Evolutionary conservation across 1,284 basidiomycete species (phyloP).

Genomic region (Cutaneotrichosporon dermatis): DNA sequence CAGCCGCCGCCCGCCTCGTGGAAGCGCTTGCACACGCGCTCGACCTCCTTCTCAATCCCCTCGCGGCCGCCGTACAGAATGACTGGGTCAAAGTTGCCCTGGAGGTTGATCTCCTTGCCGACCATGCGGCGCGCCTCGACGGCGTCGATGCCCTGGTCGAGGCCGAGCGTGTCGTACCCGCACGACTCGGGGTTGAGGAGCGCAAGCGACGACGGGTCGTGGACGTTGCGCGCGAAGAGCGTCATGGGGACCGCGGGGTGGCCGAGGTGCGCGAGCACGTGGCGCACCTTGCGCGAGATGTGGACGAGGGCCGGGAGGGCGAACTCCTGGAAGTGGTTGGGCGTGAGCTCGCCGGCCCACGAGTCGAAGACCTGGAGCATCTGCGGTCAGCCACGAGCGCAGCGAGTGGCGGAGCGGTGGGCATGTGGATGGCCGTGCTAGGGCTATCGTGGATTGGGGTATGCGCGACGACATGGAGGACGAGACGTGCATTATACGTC

Average conservation of each 20-base stretch:
- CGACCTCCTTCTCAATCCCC: conserved; percentile 82
- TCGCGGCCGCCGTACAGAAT: conserved; percentile 80
- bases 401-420: too few relatives aligned
- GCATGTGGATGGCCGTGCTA: too few relatives aligned
- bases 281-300: conserved; percentile 57
- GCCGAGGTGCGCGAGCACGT: conserved; percentile 56
- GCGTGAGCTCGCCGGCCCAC: conserved; percentile 84
- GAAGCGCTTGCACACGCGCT: conserved; percentile 76
- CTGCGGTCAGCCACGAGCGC: conserved; percentile 49
- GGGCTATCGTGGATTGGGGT: too few relatives aligned
- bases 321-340: conserved; percentile 70
- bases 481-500: too few relatives aligned
- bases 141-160: conserved; percentile 84
- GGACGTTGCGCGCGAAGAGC: conserved; percentile 89
- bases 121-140: conserved; percentile 58
- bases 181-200: conserved; percentile 49
- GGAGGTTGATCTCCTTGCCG: conserved; percentile 62
- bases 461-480: too few relatives aligned
- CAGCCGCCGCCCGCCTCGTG: conserved; percentile 58
- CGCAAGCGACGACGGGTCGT: conserved; percentile 51
- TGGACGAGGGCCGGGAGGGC: conserved; percentile 48
- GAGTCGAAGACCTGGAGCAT: conserved; percentile 94
- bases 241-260: conserved; percentile 70
- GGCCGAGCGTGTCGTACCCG: conserved; percentile 78
- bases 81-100: conserved; percentile 92